These are phyloP conservation scores for Climacium dendroides DNA, from an alignment of 225 moss, liverwort and hornwort genomes.

Conservation along the genomic window DNA sequence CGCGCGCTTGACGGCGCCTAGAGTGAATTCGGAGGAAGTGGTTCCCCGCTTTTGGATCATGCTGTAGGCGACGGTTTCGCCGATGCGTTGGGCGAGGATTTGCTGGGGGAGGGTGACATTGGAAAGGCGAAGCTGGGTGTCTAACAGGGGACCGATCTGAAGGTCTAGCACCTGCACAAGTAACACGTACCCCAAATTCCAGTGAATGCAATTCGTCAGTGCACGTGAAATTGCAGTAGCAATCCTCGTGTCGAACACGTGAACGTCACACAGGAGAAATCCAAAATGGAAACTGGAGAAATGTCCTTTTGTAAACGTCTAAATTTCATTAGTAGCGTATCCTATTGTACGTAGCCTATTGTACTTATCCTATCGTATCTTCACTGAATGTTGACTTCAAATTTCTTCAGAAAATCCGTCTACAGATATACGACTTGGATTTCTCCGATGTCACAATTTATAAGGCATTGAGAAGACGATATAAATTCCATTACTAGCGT, in stretches of 20 bases:
- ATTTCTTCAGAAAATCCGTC: not conserved
- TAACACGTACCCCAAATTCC: not conserved
- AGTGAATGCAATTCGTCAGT: not conserved
- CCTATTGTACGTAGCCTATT: not conserved
- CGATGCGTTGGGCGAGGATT: conserved; percentile 8
- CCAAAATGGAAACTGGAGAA: not conserved
- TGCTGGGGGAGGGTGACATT: not conserved
- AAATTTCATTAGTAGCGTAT: not conserved
- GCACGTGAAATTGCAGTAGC: not conserved
- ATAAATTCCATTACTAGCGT: not conserved
- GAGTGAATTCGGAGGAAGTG: not conserved
- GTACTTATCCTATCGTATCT: not conserved
- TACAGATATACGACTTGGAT: not conserved
- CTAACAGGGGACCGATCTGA: conserved; percentile 6
- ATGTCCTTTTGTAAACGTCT: too few species aligned
- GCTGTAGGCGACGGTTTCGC: not conserved
- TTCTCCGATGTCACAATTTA: too few species aligned
- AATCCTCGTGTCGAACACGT: not conserved
- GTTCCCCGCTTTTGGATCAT: not conserved
- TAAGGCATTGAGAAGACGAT: not conserved
- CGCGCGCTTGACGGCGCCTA: not conserved
- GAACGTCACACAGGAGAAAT: not conserved
- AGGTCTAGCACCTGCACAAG: not conserved
- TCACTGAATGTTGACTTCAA: not conserved
- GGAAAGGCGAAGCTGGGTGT: not conserved